Conservation (phyloP, 2,329 filamentous ascomycete genomes). For the Epichloe uncinata region DNA sequence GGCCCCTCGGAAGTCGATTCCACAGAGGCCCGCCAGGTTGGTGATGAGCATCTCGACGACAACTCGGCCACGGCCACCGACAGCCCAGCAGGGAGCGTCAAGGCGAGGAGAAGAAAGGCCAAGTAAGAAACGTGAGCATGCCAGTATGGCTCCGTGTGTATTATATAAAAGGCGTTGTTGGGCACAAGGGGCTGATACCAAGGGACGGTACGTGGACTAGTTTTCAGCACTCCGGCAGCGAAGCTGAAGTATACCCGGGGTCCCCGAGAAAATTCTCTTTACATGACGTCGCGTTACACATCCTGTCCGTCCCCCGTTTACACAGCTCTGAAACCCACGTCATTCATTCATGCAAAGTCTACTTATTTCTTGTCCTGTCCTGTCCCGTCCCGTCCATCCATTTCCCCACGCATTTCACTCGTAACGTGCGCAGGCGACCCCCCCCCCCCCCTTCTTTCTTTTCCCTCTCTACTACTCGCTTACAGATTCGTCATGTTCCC, state of each 20-base stretch:
- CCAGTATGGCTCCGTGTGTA: not conserved
- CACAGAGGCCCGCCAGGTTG: constrained; percentile 3
- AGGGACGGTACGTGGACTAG: too few relatives aligned
- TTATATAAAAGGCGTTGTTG: too few relatives aligned
- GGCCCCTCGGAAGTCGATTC: constrained; percentile 5
- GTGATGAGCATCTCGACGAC: not conserved
- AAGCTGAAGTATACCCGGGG: too few relatives aligned
- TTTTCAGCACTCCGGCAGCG: too few relatives aligned
- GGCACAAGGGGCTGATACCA: too few relatives aligned
- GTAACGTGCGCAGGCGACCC: not conserved
- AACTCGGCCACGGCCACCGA: not conserved
- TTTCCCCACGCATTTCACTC: not conserved
- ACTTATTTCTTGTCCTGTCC: constrained; percentile 8
- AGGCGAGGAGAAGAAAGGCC: not conserved
- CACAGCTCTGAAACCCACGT: not conserved
- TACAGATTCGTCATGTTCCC: not conserved
- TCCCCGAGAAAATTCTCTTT: too few relatives aligned
- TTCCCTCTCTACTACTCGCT: not conserved
- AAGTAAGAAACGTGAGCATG: not conserved
- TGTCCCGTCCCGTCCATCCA: not conserved
- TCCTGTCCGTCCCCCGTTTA: not conserved
- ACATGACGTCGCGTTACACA: not conserved
- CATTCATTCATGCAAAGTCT: constrained; percentile 10
- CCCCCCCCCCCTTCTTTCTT: not conserved
- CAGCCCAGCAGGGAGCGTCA: constrained; percentile 2